A percentile compares a stretch with the other conserved stretches of the same genome.
Conservation (phyloP, 805 yeast species). For the Cephaloascus fragrans region DNA sequence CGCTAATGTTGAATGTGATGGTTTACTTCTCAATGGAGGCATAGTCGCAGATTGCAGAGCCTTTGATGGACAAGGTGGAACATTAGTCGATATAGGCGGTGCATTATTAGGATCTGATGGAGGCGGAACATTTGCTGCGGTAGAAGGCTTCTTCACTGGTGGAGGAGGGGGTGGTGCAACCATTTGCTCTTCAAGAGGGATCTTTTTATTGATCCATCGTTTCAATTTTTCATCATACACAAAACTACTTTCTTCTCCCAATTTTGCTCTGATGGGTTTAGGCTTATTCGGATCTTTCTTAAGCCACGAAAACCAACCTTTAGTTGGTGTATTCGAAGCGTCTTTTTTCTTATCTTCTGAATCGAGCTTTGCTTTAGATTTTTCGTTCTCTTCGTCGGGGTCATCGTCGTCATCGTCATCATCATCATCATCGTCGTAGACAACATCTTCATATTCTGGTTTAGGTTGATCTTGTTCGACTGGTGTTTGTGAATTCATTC, state of each 20-base stretch:
- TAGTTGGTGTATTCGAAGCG: slow-evolving; percentile 1
- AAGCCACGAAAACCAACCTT: slow-evolving; percentile 13
- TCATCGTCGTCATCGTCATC: slow-evolving; percentile 9
- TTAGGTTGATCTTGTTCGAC: too few relatives aligned
- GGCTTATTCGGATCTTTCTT: slow-evolving; percentile 50
- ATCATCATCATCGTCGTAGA: not conserved
- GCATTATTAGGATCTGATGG: slow-evolving; percentile 30
- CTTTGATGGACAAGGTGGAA: slow-evolving; percentile 8
- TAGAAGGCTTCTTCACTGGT: slow-evolving; percentile 35
- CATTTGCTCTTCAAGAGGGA: slow-evolving; percentile 55
- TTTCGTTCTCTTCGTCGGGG: slow-evolving; percentile 5
- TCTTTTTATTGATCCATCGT: slow-evolving; percentile 77
- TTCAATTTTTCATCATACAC: slow-evolving; percentile 74
- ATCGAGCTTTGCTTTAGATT: not conserved
- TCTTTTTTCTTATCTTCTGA: not conserved
- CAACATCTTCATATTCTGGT: not conserved
- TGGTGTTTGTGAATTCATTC: too few relatives aligned
- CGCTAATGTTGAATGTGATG: slow-evolving; percentile 2
- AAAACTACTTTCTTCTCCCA: slow-evolving; percentile 71
- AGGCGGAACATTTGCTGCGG: slow-evolving; percentile 11
- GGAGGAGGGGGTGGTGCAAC: slow-evolving; percentile 56
- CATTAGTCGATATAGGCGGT: slow-evolving; percentile 18
- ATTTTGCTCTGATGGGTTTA: slow-evolving; percentile 72
- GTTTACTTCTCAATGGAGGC: slow-evolving; percentile 2
- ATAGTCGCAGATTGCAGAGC: slow-evolving; percentile 10